phyloP scores from a whole-genome alignment of 768 basidiomycete species.

The Strobilomyces echinocephalus region DNA sequence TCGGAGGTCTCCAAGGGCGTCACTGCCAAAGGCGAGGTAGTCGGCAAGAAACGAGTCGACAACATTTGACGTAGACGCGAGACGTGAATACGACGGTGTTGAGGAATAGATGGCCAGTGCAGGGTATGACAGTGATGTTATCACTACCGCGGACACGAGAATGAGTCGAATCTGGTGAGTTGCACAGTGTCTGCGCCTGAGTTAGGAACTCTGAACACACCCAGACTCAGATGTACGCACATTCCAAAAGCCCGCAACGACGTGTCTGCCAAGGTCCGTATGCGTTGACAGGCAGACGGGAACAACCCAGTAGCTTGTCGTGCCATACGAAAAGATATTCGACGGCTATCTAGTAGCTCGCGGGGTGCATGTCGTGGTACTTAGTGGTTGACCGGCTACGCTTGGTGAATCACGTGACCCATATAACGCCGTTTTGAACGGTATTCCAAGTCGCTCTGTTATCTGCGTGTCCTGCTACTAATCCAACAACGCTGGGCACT shows the following conservation, averaged over 20 bases:
- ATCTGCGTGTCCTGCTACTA: background rate
- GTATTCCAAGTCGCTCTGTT: too few relatives aligned
- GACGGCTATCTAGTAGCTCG: conserved; percentile 6
- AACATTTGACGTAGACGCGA: conserved; percentile 51
- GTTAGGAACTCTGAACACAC: conserved; percentile 2
- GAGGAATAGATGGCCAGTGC: conserved; percentile 81
- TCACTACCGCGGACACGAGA: conserved; percentile 81
- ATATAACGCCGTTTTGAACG: background rate
- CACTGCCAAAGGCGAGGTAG: conserved; percentile 47
- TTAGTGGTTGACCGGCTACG: background rate
- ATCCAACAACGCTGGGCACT: background rate
- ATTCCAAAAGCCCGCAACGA: conserved; percentile 75
- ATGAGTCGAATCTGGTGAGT: conserved; percentile 88
- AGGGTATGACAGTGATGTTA: conserved; percentile 87
- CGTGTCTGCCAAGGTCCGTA: conserved; percentile 37
- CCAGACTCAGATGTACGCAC: conserved; percentile 42
- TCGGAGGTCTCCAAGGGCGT: conserved; percentile 58
- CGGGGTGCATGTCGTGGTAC: conserved; percentile 15
- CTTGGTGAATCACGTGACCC: conserved; percentile 16
- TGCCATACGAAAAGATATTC: conserved; percentile 21
- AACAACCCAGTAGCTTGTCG: conserved; percentile 17
- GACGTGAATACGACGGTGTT: conserved; percentile 56
- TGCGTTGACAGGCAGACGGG: conserved; percentile 28
- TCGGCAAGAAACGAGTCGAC: conserved; percentile 58
- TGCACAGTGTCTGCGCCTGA: conserved; percentile 66